These are phyloP conservation scores for Ogataea glucozyma DNA, from an alignment of 805 yeast species.

Conservation along the genomic window DNA sequence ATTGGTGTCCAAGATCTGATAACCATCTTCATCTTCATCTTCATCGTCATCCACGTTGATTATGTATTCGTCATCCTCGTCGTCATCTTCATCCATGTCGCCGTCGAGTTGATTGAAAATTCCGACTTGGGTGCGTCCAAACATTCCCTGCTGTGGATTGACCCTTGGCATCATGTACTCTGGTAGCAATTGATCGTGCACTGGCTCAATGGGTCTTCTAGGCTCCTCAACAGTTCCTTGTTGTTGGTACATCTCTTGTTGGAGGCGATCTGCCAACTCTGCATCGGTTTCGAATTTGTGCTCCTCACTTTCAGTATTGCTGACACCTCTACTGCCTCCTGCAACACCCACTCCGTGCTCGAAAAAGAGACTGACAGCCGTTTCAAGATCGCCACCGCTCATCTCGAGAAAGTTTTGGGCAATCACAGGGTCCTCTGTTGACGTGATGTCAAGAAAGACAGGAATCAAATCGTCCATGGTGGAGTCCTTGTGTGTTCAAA, in stretches of 20 bases:
- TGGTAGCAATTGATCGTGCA: constrained; percentile 60
- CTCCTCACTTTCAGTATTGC: constrained; percentile 5
- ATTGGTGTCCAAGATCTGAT: constrained; percentile 39
- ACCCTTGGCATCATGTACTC: constrained; percentile 25
- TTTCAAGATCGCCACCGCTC: constrained; percentile 74
- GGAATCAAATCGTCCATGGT: constrained; percentile 51
- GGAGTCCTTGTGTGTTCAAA: no score
- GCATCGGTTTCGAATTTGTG: constrained; percentile 37
- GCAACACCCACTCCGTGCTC: constrained; percentile 55
- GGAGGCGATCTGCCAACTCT: constrained; percentile 61
- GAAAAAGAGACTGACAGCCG: constrained; percentile 80
- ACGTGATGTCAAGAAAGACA: constrained; percentile 82
- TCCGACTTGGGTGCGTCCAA: constrained; percentile 49
- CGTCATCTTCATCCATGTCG: constrained; percentile 34
- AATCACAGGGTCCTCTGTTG: constrained; percentile 59
- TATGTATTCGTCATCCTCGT: constrained; percentile 41
- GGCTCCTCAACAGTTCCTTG: constrained; percentile 49
- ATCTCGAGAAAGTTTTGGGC: constrained; percentile 81
- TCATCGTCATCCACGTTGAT: constrained; percentile 38
- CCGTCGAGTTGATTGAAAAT: constrained; percentile 57
- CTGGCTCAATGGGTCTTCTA: constrained; percentile 75
- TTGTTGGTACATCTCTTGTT: constrained; percentile 57
- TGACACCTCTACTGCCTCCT: constrained; percentile 7
- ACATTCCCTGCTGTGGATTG: constrained; percentile 41
- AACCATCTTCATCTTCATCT: constrained; percentile 42